These are phyloP conservation scores for Nicotiana tomentosiformis DNA, from an alignment of 257 asterid genomes.

Conservation along the genomic window DNA sequence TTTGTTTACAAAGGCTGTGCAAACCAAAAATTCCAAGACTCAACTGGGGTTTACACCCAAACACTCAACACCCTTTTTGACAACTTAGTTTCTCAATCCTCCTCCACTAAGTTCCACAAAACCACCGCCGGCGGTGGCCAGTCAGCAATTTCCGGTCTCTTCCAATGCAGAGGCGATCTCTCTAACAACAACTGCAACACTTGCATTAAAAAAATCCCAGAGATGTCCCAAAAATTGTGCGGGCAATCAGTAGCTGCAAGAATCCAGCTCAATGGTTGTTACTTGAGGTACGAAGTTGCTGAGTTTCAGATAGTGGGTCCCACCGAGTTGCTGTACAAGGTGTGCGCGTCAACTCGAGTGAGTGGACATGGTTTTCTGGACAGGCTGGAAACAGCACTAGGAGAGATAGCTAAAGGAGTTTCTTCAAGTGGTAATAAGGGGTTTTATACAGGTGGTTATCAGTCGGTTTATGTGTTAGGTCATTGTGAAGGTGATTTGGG, in stretches of 20 bases:
- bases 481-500: slow-evolving; percentile 83
- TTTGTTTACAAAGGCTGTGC: slow-evolving; percentile 88
- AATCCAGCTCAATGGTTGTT: slow-evolving; percentile 65
- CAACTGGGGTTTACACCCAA: slow-evolving; percentile 32
- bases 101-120: slow-evolving; percentile 55
- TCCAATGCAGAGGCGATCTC: slow-evolving; percentile 85
- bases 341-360: slow-evolving; percentile 63
- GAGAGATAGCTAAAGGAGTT: slow-evolving; percentile 51
- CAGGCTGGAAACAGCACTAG: slow-evolving; percentile 48
- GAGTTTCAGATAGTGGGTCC: slow-evolving; percentile 43
- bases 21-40: slow-evolving; percentile 39
- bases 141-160: slow-evolving; percentile 47
- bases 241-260: slow-evolving; percentile 55
- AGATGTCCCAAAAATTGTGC: slow-evolving; percentile 37
- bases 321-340: slow-evolving; percentile 53
- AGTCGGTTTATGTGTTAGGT: slow-evolving; percentile 68
- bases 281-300: slow-evolving; percentile 44
- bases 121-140: slow-evolving; percentile 40
- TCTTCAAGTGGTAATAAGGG: slow-evolving; percentile 30
- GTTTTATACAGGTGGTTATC: slow-evolving; percentile 58
- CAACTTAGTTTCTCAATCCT: slow-evolving; percentile 47
- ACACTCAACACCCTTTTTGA: slow-evolving; percentile 36
- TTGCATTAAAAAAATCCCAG: slow-evolving; percentile 40
- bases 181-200: slow-evolving; percentile 37
- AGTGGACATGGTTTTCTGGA: slow-evolving; percentile 61